A percentile compares a stretch with the other conserved stretches of the same genome.
These are phyloP conservation scores for Ceratobasidium sp. DNA, from an alignment of 1,284 basidiomycete genomes.

Conservation along the genomic window DNA sequence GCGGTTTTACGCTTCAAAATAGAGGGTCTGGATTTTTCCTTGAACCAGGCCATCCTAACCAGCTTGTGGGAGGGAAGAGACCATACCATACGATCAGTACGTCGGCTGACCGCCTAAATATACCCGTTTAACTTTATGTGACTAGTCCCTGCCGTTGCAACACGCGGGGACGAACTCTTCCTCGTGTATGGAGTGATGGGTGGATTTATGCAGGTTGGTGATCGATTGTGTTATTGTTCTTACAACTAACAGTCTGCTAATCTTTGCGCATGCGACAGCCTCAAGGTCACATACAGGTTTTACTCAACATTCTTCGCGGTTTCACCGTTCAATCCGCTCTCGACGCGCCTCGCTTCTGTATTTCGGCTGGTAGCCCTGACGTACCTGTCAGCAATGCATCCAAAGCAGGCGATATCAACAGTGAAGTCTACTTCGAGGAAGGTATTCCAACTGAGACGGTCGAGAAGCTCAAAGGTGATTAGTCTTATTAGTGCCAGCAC, in stretches of 20 bases:
- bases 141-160: slow-evolving; percentile 83
- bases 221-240: background rate
- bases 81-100: slow-evolving; percentile 92
- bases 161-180: slow-evolving; percentile 83
- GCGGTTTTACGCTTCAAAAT: slow-evolving; percentile 96
- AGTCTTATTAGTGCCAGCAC: background rate
- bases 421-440: slow-evolving; percentile 89
- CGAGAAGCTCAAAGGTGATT: slow-evolving; percentile 68
- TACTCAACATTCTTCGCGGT: slow-evolving; percentile 90
- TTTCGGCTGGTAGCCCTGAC: slow-evolving; percentile 83
- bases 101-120: slow-evolving; percentile 3
- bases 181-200: slow-evolving; percentile 94
- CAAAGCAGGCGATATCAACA: slow-evolving; percentile 73
- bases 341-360: slow-evolving; percentile 96
- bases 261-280: slow-evolving; percentile 61
- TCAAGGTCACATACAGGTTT: slow-evolving; percentile 92
- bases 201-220: slow-evolving; percentile 87
- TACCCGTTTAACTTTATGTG: background rate
- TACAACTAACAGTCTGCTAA: slow-evolving; percentile 39
- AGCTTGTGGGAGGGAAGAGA: slow-evolving; percentile 77
- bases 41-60: slow-evolving; percentile 84
- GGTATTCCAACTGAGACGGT: slow-evolving; percentile 74
- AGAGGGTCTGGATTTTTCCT: slow-evolving; percentile 88
- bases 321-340: slow-evolving; percentile 85
- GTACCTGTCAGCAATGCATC: slow-evolving; percentile 58